These are phyloP conservation scores for Cladophialophora exuberans DNA, from an alignment of 2,329 filamentous ascomycete species.

Conservation along the genomic window DNA sequence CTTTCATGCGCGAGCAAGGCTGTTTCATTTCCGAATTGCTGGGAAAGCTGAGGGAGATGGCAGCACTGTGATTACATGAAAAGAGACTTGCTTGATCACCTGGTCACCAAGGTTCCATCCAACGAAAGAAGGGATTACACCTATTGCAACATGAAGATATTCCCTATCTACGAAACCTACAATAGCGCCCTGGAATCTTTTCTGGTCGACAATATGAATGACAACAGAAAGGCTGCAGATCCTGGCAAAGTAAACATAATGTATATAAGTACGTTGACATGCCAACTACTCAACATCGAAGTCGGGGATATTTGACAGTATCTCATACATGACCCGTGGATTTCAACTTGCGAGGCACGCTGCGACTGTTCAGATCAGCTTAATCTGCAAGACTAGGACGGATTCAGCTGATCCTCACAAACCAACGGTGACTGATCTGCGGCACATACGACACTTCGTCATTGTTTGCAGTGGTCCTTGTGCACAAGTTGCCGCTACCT, in stretches of 20 bases:
- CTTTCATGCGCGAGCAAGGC: slow-evolving; percentile 1
- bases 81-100: background rate
- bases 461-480: background rate
- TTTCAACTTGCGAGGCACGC: too few relatives aligned
- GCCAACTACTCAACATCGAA: too few relatives aligned
- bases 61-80: background rate
- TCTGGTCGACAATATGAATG: background rate
- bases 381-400: background rate
- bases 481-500: background rate
- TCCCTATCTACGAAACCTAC: background rate
- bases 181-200: background rate
- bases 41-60: background rate
- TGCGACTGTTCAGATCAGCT: too few relatives aligned
- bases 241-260: too few relatives aligned
- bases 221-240: background rate
- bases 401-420: background rate
- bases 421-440: background rate
- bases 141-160: background rate
- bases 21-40: slow-evolving; percentile 4
- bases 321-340: too few relatives aligned
- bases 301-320: too few relatives aligned
- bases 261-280: background rate
- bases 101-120: background rate
- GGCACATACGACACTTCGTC: background rate
- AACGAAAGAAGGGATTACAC: background rate